Base-by-base conservation (phyloP, 345 rosid genomes). In the Aegle marmelos region DNA sequence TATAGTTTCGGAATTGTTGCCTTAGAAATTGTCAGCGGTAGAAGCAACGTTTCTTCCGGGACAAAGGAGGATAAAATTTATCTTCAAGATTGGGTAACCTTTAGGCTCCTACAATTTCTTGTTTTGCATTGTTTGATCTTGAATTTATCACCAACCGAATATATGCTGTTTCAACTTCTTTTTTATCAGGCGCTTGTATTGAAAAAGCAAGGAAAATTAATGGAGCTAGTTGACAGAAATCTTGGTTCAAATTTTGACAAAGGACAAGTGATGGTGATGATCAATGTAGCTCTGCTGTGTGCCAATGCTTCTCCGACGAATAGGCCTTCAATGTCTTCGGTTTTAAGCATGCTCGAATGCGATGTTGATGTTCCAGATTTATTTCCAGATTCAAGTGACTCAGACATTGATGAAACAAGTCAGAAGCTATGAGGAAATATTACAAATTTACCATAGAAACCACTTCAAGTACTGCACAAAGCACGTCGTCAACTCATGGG, bases 281-380 rank as follows among this genome's bases (percentile, higher is more conserved):
- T 89, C 75, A 69, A 83, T 67, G 85, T 87, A 21, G 89, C 89
- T 9, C 80, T 90, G 3, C 69, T 83, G n/a, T 87, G 94, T 71
- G 75, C 92, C 6, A 78, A 81, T 83, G 80, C 9, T 27, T 79
- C 79, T 73, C 82, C 90, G 0, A 37, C 81, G 0, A 81, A 70
- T 7, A 85, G 94, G 76, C 94, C 94, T 19, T 27, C 89, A 0
- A 87, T 90, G 91, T 86, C 94, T 31, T 76, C 87, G 27, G 92
- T 90, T 1, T 89, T 90, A 56, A 87, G 89, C 77, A 86, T 87
- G 85, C 89, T 89, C 6, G 91, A 90, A 86, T 89, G 91, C 34
- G 78, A 64, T 30, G 62, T 82, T 1, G 66, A 63, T 36, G 80
- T 86, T 68, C 50, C 70, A 37, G 88, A 81, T 2, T n/a, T 79